Evolutionary conservation across 306 rosid species (phyloP).

Genomic region (Cicer yamashitae): DNA sequence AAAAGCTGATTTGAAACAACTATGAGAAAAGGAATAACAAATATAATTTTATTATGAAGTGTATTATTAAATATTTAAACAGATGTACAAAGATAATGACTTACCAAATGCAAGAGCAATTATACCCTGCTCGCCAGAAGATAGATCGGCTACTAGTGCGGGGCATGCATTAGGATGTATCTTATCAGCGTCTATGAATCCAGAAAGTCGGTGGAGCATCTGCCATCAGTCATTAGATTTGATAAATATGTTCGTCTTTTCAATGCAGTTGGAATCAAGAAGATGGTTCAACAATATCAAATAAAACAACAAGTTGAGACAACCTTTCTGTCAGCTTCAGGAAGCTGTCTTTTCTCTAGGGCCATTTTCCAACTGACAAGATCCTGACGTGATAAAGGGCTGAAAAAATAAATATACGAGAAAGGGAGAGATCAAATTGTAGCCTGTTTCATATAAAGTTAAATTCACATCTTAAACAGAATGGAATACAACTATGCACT

Average conservation of each 20-base stretch:
- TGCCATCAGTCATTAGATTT: constrained; percentile 54
- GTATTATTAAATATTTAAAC: not conserved
- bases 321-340: constrained; percentile 94
- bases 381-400: constrained; percentile 95
- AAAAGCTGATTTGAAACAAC: constrained; percentile 22
- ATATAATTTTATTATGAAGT: constrained; percentile 6
- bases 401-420: constrained; percentile 54
- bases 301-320: constrained; percentile 43
- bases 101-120: constrained; percentile 93
- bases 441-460: constrained; percentile 22
- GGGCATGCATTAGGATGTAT: constrained; percentile 98
- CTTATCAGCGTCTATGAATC: constrained; percentile 87
- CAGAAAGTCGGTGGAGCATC: constrained; percentile 79
- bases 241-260: constrained; percentile 45
- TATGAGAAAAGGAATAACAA: constrained; percentile 3
- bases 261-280: constrained; percentile 38
- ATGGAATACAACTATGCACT: constrained; percentile 35
- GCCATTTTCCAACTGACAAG: constrained; percentile 99
- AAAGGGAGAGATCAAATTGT: constrained; percentile 35
- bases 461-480: constrained; percentile 36
- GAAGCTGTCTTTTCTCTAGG: constrained; percentile 87
- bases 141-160: constrained; percentile 92
- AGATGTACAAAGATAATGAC: constrained; percentile 40
- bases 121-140: constrained; percentile 91
- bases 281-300: constrained; percentile 39